Percentiles rank a stretch among this genome's conserved stretches.
Conservation (phyloP, 139 green algal genomes). For the Tetradesmus obliquus region DNA sequence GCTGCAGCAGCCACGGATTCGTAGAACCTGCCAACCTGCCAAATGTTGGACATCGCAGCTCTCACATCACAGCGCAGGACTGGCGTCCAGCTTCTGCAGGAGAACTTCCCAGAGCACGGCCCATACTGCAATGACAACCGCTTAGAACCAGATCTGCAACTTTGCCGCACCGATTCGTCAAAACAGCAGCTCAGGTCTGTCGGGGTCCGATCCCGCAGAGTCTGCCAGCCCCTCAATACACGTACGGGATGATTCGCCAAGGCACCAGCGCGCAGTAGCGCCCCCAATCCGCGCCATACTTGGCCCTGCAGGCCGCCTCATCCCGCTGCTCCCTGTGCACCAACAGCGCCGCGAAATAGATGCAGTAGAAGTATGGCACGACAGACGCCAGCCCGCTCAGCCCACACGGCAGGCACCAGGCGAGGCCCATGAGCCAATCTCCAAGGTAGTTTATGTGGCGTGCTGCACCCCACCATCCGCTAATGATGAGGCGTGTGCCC, state of each 20-base stretch:
- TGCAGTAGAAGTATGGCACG: conserved; percentile 97
- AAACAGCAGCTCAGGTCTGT: not conserved
- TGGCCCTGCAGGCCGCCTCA: conserved; percentile 86
- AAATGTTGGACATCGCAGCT: not conserved
- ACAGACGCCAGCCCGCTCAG: conserved; percentile 74
- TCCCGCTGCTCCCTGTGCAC: conserved; percentile 89
- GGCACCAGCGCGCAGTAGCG: conserved; percentile 92
- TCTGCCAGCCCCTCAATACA: conserved; percentile 81
- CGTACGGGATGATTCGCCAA: conserved; percentile 91
- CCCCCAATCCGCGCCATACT: conserved; percentile 97
- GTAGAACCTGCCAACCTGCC: too few relatives aligned
- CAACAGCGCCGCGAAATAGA: conserved; percentile 95
- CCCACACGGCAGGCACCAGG: conserved; percentile 85
- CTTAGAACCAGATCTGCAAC: too few relatives aligned
- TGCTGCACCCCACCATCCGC: conserved; percentile 92
- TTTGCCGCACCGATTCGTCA: too few relatives aligned
- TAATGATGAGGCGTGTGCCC: conserved; percentile 87
- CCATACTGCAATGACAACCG: too few relatives aligned
- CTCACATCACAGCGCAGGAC: not conserved
- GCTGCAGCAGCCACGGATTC: too few relatives aligned
- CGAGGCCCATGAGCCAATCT: conserved; percentile 91
- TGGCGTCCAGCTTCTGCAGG: too few relatives aligned
- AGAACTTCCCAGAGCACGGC: too few relatives aligned
- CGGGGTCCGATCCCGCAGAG: too few relatives aligned
- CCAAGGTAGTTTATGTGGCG: conserved; percentile 97